Evolutionary conservation across 352 stramenopile genomes (phyloP).

Genomic region (Poterioochromonas sp.): DNA sequence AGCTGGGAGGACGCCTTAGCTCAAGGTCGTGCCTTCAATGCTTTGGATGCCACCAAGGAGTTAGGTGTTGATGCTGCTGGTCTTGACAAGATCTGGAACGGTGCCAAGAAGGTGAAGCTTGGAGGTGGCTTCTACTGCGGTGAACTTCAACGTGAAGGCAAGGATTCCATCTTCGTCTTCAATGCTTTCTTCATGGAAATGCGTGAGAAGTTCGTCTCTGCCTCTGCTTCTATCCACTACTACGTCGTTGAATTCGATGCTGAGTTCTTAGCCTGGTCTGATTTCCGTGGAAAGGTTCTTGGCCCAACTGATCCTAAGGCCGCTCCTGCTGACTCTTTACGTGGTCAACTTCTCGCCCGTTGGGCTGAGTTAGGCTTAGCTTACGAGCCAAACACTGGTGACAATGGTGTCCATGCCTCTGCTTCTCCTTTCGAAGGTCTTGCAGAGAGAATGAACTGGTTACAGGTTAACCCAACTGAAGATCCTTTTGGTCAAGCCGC

Average conservation of each 20-base stretch:
- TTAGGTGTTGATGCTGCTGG: constrained; percentile 52
- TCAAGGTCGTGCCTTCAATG: constrained; percentile 55
- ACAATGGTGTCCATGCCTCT: constrained; percentile 64
- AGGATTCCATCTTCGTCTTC: constrained; percentile 61
- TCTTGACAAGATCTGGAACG: constrained; percentile 53
- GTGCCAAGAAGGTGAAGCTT: constrained; percentile 56
- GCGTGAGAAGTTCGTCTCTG: constrained; percentile 46
- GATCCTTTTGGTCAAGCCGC: constrained; percentile 41
- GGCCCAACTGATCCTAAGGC: constrained; percentile 62
- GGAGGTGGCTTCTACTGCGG: constrained; percentile 59
- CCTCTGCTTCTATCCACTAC: constrained; percentile 54
- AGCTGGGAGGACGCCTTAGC: constrained; percentile 55
- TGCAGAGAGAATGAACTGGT: constrained; percentile 64
- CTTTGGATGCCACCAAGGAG: constrained; percentile 58
- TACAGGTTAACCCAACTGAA: constrained; percentile 44
- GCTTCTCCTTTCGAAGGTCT: constrained; percentile 64
- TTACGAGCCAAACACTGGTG: constrained; percentile 55
- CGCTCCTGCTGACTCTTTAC: constrained; percentile 53
- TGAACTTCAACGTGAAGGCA: constrained; percentile 37
- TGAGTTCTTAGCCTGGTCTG: constrained; percentile 52
- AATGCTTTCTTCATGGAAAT: constrained; percentile 76
- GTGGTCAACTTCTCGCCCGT: constrained; percentile 53
- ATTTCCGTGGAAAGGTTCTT: constrained; percentile 59
- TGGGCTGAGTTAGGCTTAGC: constrained; percentile 53
- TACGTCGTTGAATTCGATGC: constrained; percentile 63